These are phyloP conservation scores for Diaporthe capsici DNA, from an alignment of 2,329 filamentous ascomycete genomes.

Conservation along the genomic window DNA sequence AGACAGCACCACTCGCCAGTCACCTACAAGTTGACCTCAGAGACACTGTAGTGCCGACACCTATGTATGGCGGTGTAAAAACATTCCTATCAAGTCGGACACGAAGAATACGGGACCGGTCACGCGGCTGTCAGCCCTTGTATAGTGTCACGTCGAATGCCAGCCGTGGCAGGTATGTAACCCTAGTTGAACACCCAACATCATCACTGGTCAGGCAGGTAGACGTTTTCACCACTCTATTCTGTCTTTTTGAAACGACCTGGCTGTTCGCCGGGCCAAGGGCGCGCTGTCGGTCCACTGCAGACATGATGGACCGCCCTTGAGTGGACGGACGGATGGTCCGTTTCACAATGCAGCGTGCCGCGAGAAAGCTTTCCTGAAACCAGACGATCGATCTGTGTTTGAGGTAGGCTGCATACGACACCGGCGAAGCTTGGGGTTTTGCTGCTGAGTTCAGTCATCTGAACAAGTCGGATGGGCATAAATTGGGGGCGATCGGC, in stretches of 20 bases:
- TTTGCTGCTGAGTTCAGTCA: conserved; percentile 7
- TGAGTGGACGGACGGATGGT: not conserved
- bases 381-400: conserved; percentile 25
- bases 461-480: conserved; percentile 20
- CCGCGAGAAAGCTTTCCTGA: conserved; percentile 15
- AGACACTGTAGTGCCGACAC: not conserved
- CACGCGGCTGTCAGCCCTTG: not conserved
- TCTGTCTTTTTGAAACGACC: not conserved
- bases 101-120: not conserved
- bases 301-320: not conserved
- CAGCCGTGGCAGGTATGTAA: not conserved
- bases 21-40: not conserved
- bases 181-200: not conserved
- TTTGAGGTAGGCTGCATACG: conserved; percentile 5
- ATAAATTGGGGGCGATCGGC: conserved; percentile 8
- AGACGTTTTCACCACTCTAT: not conserved
- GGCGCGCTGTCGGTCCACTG: not conserved
- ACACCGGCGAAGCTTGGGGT: not conserved
- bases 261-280: not conserved
- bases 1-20: not conserved
- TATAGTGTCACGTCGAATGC: not conserved
- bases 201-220: not conserved
- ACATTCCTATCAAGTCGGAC: not conserved
- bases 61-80: not conserved
- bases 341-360: conserved; percentile 32